A percentile compares a stretch with the other conserved stretches of the same genome.
Conservation (phyloP, 208 protist genomes). For the Strigomonas culicis region DNA sequence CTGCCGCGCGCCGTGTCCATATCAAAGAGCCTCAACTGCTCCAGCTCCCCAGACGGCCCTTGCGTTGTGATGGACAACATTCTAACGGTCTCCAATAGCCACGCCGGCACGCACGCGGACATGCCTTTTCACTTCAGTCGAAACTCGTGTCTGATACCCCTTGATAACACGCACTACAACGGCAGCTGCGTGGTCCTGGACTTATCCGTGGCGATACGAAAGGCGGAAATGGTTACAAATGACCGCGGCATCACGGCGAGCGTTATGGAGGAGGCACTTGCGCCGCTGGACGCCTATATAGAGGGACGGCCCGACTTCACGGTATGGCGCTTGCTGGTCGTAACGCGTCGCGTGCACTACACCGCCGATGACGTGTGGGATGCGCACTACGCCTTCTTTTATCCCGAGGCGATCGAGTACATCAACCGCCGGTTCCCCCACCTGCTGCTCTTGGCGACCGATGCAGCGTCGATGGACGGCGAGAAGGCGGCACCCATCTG, state of each 20-base stretch:
- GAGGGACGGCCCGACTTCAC: not conserved
- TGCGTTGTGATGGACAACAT: slow-evolving; percentile 54
- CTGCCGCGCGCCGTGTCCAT: slow-evolving; percentile 22
- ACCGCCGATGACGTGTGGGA: slow-evolving; percentile 11
- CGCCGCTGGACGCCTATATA: slow-evolving; percentile 14
- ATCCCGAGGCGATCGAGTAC: slow-evolving; percentile 35
- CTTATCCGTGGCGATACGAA: slow-evolving; percentile 25
- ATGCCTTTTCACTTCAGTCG: slow-evolving; percentile 51
- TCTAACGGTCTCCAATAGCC: slow-evolving; percentile 58
- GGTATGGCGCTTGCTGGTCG: slow-evolving; percentile 49
- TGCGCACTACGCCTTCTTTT: slow-evolving; percentile 41
- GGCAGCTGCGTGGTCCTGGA: slow-evolving; percentile 57
- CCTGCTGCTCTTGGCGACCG: slow-evolving; percentile 64
- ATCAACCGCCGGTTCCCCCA: slow-evolving; percentile 42
- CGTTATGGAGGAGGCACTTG: slow-evolving; percentile 30
- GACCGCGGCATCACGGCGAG: slow-evolving; percentile 33
- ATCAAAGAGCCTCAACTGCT: slow-evolving; percentile 40
- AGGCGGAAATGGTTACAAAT: slow-evolving; percentile 4
- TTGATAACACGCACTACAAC: slow-evolving; percentile 62
- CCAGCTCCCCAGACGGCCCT: slow-evolving; percentile 22
- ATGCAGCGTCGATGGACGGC: slow-evolving; percentile 64
- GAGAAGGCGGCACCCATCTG: slow-evolving; percentile 27
- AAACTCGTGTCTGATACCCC: slow-evolving; percentile 18
- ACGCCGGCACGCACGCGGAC: slow-evolving; percentile 76
- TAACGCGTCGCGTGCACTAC: slow-evolving; percentile 22